phyloP scores from a whole-genome alignment of 306 rosid species.

The Urtica urens region DNA sequence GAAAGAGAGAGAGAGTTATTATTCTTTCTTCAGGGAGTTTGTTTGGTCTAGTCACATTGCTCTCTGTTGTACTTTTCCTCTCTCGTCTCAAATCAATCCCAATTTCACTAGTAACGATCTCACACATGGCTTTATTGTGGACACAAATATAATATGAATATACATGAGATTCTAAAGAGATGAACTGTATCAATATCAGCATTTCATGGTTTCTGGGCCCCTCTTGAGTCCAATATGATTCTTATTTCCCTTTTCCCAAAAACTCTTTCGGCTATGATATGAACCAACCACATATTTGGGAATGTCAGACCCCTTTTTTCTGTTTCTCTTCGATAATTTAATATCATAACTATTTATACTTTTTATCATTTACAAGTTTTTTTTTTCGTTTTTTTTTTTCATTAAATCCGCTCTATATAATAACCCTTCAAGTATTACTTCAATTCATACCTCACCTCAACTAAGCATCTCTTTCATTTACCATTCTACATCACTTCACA shows the following conservation, averaged over 20 bases:
- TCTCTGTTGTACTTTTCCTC: constrained; percentile 30
- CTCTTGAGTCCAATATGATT: constrained; percentile 11
- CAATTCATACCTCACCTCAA: too few species aligned
- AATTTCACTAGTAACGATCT: background rate
- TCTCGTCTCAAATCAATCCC: constrained; percentile 51
- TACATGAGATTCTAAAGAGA: background rate
- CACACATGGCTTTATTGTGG: background rate
- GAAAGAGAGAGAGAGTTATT: constrained; percentile 24
- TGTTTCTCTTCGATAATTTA: constrained; percentile 14
- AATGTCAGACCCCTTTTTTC: constrained; percentile 25
- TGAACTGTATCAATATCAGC: constrained; percentile 1
- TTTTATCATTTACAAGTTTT: too few species aligned
- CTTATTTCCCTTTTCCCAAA: constrained; percentile 9
- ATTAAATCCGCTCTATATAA: constrained; percentile 18
- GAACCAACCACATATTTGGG: constrained; percentile 33
- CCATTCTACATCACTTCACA: constrained; percentile 41
- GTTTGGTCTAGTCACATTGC: constrained; percentile 57
- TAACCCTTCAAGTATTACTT: constrained; percentile 25
- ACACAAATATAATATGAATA: background rate
- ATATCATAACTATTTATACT: background rate
- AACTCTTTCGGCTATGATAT: constrained; percentile 20
- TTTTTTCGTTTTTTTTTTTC: constrained; percentile 3
- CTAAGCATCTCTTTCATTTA: constrained; percentile 12
- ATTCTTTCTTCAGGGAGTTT: too few species aligned
- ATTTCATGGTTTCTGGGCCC: constrained; percentile 21